Percentiles rank a stretch among this genome's conserved stretches.
Conservation (phyloP, 108 stramenopile genomes). For the Fragilaria radians region DNA sequence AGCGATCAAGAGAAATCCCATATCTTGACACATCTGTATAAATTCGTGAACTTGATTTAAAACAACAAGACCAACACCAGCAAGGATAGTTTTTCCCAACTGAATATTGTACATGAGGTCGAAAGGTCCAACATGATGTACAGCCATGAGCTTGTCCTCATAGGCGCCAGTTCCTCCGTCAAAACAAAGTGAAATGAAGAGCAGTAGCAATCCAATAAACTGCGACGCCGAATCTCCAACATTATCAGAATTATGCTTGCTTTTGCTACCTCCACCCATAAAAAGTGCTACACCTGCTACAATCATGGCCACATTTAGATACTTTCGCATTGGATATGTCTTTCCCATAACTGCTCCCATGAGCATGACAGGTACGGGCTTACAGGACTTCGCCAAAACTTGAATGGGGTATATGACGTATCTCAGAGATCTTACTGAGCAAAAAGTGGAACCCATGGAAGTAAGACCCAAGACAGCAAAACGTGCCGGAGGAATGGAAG, state of each 20-base stretch:
- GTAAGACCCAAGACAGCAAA: slow-evolving; percentile 91
- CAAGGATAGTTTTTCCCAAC: slow-evolving; percentile 94
- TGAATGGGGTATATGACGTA: slow-evolving; percentile 97
- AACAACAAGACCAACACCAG: slow-evolving; percentile 84
- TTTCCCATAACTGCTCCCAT: slow-evolving; percentile 96
- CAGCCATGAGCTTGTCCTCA: slow-evolving; percentile 98
- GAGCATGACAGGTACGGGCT: slow-evolving; percentile 98
- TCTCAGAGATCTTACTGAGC: slow-evolving; percentile 86
- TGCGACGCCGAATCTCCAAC: slow-evolving; percentile 52
- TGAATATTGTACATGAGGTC: slow-evolving; percentile 99
- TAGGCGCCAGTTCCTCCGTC: slow-evolving; percentile 98
- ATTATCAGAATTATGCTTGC: slow-evolving; percentile 11
- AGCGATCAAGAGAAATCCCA: slow-evolving; percentile 87
- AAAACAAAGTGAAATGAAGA: slow-evolving; percentile 94
- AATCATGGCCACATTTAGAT: slow-evolving; percentile 90
- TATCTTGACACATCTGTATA: slow-evolving; percentile 89
- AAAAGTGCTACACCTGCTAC: slow-evolving; percentile 92
- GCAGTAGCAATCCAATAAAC: slow-evolving; percentile 81
- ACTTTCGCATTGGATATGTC: slow-evolving; percentile 86
- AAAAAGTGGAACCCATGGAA: slow-evolving; percentile 95
- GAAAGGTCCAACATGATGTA: slow-evolving; percentile 94
- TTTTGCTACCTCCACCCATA: slow-evolving; percentile 81
- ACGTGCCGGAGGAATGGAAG: slow-evolving; percentile 86
- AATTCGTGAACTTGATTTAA: slow-evolving; percentile 93
- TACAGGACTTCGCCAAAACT: slow-evolving; percentile 96